Conservation (phyloP, 2,329 filamentous ascomycete genomes). For the Pseudopyrenochaeta lycopersici region DNA sequence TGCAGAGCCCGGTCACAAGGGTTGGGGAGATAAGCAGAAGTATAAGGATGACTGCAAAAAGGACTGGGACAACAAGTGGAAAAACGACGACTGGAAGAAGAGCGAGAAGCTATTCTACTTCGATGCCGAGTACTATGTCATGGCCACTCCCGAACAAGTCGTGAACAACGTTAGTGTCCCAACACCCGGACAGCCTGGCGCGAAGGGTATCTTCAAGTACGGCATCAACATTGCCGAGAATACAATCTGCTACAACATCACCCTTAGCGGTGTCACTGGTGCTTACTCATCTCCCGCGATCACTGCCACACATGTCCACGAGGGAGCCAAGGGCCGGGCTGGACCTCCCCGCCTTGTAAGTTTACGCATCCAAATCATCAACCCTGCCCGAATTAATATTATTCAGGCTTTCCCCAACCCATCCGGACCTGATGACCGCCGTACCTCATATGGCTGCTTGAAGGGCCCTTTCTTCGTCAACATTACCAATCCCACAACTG, state of each 20-base stretch:
- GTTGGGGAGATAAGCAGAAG: conserved; percentile 7
- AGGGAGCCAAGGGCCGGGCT: conserved; percentile 55
- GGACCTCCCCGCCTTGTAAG: conserved; percentile 61
- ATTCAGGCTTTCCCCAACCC: conserved; percentile 33
- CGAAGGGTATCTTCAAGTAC: conserved; percentile 61
- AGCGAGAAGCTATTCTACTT: conserved; percentile 50
- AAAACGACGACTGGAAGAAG: conserved; percentile 32
- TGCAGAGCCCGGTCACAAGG: neutral
- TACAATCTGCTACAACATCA: conserved; percentile 62
- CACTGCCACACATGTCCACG: conserved; percentile 66
- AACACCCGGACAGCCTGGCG: conserved; percentile 55
- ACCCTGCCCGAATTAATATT: neutral
- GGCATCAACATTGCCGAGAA: conserved; percentile 61
- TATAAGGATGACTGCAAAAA: conserved; percentile 30
- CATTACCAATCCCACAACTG: conserved; percentile 42
- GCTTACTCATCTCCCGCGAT: conserved; percentile 60
- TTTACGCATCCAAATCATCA: neutral
- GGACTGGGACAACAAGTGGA: conserved; percentile 33
- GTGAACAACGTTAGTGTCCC: conserved; percentile 52
- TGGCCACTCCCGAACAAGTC: conserved; percentile 61
- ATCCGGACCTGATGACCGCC: conserved; percentile 47
- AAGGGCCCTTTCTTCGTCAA: conserved; percentile 39
- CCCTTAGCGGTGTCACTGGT: conserved; percentile 59
- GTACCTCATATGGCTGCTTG: conserved; percentile 35
- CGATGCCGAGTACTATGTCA: conserved; percentile 60